These are phyloP conservation scores for Fusarium sp. DNA, from an alignment of 2,329 filamentous ascomycete species.

Conservation along the genomic window DNA sequence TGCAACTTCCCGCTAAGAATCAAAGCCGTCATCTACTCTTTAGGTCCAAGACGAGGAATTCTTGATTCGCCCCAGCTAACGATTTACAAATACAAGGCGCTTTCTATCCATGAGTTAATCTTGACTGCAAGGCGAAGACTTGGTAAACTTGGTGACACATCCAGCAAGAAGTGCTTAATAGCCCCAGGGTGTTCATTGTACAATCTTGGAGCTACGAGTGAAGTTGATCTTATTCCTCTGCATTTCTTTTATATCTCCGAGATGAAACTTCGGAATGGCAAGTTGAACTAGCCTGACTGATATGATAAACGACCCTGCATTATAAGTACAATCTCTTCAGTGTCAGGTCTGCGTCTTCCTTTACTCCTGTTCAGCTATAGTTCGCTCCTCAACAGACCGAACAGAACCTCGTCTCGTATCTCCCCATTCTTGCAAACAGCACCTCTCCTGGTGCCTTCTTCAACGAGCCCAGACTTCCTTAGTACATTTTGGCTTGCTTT, in stretches of 20 bases:
- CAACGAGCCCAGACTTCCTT: slow-evolving; percentile 52
- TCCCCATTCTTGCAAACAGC: slow-evolving; percentile 54
- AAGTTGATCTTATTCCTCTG: neutral
- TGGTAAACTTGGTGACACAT: neutral
- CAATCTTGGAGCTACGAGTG: neutral
- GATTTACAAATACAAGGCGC: neutral
- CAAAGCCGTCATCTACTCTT: slow-evolving; percentile 19
- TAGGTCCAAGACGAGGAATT: neutral
- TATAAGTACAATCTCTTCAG: neutral
- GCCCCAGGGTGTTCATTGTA: neutral
- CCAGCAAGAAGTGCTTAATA: neutral
- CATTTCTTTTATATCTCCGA: neutral
- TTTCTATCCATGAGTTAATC: neutral
- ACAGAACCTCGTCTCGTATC: slow-evolving; percentile 50
- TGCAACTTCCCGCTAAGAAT: neutral
- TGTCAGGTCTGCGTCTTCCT: neutral
- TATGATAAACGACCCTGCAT: neutral
- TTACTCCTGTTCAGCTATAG: neutral
- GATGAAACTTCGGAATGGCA: neutral
- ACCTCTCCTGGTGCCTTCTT: slow-evolving; percentile 55
- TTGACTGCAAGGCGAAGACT: neutral
- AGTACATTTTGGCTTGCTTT: slow-evolving; percentile 55
- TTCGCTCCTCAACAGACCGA: slow-evolving; percentile 53
- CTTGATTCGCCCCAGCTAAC: neutral
- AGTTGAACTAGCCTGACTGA: neutral